phyloP scores from a whole-genome alignment of 345 rosid species.

The Kernera saxatilis region DNA sequence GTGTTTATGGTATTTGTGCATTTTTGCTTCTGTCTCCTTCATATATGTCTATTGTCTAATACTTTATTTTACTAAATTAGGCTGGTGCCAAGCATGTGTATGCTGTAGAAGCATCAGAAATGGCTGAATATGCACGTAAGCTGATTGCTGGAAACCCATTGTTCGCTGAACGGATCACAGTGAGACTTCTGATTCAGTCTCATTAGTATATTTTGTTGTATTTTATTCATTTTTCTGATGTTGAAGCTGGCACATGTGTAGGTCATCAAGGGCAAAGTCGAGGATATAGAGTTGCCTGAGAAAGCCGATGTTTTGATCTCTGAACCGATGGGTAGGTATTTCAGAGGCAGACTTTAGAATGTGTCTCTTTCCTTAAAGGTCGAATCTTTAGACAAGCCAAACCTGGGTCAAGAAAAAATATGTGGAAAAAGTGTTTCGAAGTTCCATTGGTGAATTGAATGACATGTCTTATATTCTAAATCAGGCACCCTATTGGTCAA shows the following conservation, averaged over 20 bases:
- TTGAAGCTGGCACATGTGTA: conserved; percentile 25
- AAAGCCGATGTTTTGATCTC: conserved; percentile 95
- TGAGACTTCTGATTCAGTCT: conserved; percentile 30
- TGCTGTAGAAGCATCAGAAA: conserved; percentile 99
- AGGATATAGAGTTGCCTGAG: conserved; percentile 94
- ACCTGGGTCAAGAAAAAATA: neutral
- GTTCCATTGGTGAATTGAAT: neutral
- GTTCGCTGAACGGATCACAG: conserved; percentile 77
- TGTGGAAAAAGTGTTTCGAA: neutral
- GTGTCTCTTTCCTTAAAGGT: neutral
- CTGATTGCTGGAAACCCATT: conserved; percentile 89
- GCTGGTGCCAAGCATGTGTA: conserved; percentile 99
- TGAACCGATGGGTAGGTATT: conserved; percentile 88
- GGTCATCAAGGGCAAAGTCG: conserved; percentile 96
- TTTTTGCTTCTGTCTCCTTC: neutral
- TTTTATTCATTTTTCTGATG: conserved; percentile 11
- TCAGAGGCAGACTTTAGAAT: neutral
- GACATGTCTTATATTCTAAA: neutral
- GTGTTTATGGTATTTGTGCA: neutral
- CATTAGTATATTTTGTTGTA: conserved; percentile 4
- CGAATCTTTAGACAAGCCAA: neutral
- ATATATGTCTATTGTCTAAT: conserved; percentile 2
- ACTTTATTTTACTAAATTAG: conserved; percentile 32
- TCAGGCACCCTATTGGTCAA: conserved; percentile 91
- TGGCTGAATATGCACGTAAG: conserved; percentile 95